These are phyloP conservation scores for Daldinia eschscholtzii DNA, from an alignment of 2,329 filamentous ascomycete genomes.

Conservation along the genomic window DNA sequence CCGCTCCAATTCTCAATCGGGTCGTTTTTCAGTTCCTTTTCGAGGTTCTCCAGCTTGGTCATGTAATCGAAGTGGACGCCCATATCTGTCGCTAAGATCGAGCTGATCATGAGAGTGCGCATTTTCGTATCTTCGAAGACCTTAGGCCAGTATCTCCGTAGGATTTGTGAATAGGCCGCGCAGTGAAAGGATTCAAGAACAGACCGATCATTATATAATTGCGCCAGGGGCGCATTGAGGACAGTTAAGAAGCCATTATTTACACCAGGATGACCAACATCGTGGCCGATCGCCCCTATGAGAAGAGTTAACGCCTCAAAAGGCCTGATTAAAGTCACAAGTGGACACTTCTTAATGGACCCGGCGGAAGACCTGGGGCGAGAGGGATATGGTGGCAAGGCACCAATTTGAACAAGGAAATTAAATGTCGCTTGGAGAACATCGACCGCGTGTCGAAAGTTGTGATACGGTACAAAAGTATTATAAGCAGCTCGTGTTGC, in stretches of 20 bases:
- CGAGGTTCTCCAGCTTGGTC: constrained; percentile 84
- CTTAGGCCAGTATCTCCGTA: constrained; percentile 90
- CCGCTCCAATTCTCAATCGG: constrained; percentile 80
- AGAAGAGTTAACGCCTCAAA: constrained; percentile 91
- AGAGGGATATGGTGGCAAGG: constrained; percentile 75
- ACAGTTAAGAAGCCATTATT: constrained; percentile 97
- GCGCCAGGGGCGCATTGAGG: constrained; percentile 90
- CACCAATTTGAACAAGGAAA: constrained; percentile 85
- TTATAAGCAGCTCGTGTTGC: constrained; percentile 96
- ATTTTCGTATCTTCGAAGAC: constrained; percentile 84
- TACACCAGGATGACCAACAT: constrained; percentile 96
- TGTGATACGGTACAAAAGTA: constrained; percentile 95
- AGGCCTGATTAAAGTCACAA: constrained; percentile 82
- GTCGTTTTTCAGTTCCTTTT: constrained; percentile 79
- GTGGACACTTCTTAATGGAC: constrained; percentile 66
- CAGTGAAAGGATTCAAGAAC: constrained; percentile 98
- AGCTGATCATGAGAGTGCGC: constrained; percentile 93
- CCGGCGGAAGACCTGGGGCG: constrained; percentile 49
- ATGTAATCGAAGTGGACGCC: constrained; percentile 97
- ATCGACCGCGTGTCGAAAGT: constrained; percentile 97
- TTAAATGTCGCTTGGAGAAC: constrained; percentile 94
- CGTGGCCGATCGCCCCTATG: constrained; percentile 96
- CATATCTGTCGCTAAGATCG: constrained; percentile 98
- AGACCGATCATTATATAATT: constrained; percentile 96
- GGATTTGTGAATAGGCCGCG: constrained; percentile 94